Base-by-base conservation (phyloP, 2,329 filamentous ascomycete species). In the Dryadomyces quercivorus region DNA sequence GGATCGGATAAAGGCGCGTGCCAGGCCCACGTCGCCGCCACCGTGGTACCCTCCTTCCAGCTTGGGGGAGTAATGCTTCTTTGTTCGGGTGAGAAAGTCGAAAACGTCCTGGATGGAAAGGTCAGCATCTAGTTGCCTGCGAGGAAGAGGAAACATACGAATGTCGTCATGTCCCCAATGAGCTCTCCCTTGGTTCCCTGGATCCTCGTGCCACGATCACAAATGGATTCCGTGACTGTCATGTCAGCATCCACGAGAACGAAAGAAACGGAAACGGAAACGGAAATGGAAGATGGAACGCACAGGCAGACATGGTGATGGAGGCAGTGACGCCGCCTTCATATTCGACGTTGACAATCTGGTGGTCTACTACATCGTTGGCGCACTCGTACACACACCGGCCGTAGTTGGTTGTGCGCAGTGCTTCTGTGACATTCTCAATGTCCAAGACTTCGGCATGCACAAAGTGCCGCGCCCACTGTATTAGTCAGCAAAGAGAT, bases 101-200 rank as follows among this genome's bases (percentile, higher is more conserved):
- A 50, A 50, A 9, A 50, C 48, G 31, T 50, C 48, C 48, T 50
- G 26, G 15, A 34, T 36, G 12, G 6, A n/a, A 2, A 36, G 4
- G 7, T 31, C 8, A 5, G 20, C 7, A n/a, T 16, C 16, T 22
- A 10, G 1, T 15, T 15, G 16, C 13, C 2, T n/a, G 16, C 13
- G 31, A 38, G 34, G 31, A 9, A 13, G 18, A 50, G 18, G 7
- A 18, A 36, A 40, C 48, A 12, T 50, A 50, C 48, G 40, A 50
- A 50, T 5, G 48, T 50, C n/a, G 18, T 31, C 48, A 50, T 50
- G 48, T 50, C 34, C 4, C 48, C 48, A 21, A 50, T 50, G 16
- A 50, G 18, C 48, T 50, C 48, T n/a, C 48, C 48, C 34, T 50
- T 50, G 31, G 48, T 50, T 12, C 48, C 48, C 48, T 50, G 48